phyloP scores from a whole-genome alignment of 768 basidiomycete species.

The Tricholoma furcatifolium region DNA sequence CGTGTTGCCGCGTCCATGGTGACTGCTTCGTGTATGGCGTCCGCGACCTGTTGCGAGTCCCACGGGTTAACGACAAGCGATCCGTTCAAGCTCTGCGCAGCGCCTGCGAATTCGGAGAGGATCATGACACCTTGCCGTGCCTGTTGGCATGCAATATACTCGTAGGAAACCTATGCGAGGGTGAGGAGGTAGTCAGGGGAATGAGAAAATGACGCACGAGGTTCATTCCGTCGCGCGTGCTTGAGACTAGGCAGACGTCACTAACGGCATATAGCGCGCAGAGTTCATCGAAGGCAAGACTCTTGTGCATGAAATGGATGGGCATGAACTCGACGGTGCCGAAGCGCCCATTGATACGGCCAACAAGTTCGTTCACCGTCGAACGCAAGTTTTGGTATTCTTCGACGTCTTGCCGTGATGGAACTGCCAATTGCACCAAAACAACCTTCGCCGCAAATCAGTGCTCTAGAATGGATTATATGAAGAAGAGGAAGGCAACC shows the following conservation, averaged over 20 bases:
- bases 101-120: slow-evolving; percentile 97
- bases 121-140: slow-evolving; percentile 95
- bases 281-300: slow-evolving; percentile 88
- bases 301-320: slow-evolving; percentile 99
- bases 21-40: slow-evolving; percentile 95
- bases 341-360: slow-evolving; percentile 97
- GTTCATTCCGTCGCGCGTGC: slow-evolving; percentile 98
- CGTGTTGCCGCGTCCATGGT: slow-evolving; percentile 81
- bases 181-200: slow-evolving; percentile 13
- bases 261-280: slow-evolving; percentile 97
- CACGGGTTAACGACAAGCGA: slow-evolving; percentile 98
- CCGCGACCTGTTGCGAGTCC: slow-evolving; percentile 98
- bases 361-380: slow-evolving; percentile 96
- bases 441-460: slow-evolving; percentile 61
- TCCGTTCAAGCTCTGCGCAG: slow-evolving; percentile 93
- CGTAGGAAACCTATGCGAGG: slow-evolving; percentile 86
- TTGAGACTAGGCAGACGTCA: slow-evolving; percentile 94
- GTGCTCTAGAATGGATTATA: neutral
- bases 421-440: slow-evolving; percentile 94
- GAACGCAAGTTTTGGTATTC: slow-evolving; percentile 98
- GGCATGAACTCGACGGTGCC: slow-evolving; percentile 99
- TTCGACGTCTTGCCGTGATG: slow-evolving; percentile 97
- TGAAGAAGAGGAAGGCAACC: slow-evolving; percentile 36
- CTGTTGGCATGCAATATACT: slow-evolving; percentile 96
- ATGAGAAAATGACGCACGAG: slow-evolving; percentile 56